Conservation (phyloP, 768 basidiomycete genomes). For the Serendipita vermifera region DNA sequence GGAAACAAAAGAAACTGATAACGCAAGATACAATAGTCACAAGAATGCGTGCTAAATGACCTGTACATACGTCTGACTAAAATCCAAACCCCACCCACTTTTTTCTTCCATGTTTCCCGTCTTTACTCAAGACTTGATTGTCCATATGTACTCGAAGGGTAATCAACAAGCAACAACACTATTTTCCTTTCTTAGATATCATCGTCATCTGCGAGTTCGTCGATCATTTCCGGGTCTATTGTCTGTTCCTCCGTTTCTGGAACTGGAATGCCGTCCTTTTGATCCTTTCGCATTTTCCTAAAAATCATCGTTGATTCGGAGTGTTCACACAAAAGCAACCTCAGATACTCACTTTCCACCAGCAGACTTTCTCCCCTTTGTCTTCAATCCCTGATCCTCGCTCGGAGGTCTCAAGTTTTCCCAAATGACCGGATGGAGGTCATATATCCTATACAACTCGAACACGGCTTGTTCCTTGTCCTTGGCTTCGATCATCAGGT, state of each 20-base stretch:
- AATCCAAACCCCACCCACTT: too few relatives aligned
- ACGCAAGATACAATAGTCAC: too few relatives aligned
- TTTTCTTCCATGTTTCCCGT: too few relatives aligned
- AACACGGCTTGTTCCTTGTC: constrained; percentile 92
- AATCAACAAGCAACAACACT: too few relatives aligned
- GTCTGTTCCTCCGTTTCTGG: neutral
- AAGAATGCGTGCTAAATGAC: too few relatives aligned
- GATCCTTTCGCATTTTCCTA: constrained; percentile 10
- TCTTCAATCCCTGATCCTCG: constrained; percentile 29
- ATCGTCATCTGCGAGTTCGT: constrained; percentile 1
- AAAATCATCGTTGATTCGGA: neutral
- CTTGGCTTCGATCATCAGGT: constrained; percentile 90
- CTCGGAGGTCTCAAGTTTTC: constrained; percentile 33
- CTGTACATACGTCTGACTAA: too few relatives aligned
- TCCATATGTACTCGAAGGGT: too few relatives aligned
- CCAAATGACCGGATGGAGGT: constrained; percentile 49
- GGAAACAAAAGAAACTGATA: too few relatives aligned
- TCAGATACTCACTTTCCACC: neutral
- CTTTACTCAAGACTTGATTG: too few relatives aligned
- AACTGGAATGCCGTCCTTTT: neutral
- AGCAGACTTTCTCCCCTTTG: constrained; percentile 32
- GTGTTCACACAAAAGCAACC: neutral
- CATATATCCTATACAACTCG: constrained; percentile 68
- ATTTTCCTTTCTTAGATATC: too few relatives aligned
- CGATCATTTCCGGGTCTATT: constrained; percentile 6